Evolutionary conservation across 148 eudicot genomes (phyloP), one percentile per base, ranked within the genome.

Genomic region (Agrostemma githago): DNA sequence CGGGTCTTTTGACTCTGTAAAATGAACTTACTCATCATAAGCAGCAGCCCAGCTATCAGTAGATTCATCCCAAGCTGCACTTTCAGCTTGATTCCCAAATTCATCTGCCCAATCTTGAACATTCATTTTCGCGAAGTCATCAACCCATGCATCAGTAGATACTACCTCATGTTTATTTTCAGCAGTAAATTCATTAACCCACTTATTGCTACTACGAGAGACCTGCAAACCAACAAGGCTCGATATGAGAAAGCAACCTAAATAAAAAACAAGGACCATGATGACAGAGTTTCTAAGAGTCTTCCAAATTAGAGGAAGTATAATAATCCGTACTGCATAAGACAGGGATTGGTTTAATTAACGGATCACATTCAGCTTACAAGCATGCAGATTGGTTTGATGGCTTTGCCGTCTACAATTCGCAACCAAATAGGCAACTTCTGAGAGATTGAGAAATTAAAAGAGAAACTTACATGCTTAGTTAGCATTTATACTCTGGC

Each of bases 21-120:
- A 56, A 3, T 43, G 67, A 21, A 89, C 99, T 88, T 95, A 95
- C 99, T 95, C 99, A 77, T 95, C 94, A 84, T 88, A 95, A 56
- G 96, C 90, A 82, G 85, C 79, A 54, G 93, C 94, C 99, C 96
- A 95, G 79, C 83, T 79, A 80, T 89, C 85, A 46, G 80, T 81
- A 77, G 93, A 82, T 79, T 72, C 84, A 26, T 89, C 97, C 69
- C 89, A 91, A 44, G 86, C 21, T 67, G 80, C 82, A 76, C 91
- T 90, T 77, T 90, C 91, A 76, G 91, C 79, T 79, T 91, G 96
- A 54, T 82, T 78, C 83, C 88, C 97, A 83, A 90, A 95, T 81
- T 95, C 99, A 54, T 92, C 99, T 3, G 72, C 92, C 99, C 99
- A 95, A 80, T 90, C 99, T 71, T 92, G 84, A 60, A 92, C 94